Evolutionary conservation across 106 monocot species (phyloP).

Genomic region (Cymbidium sinense): DNA sequence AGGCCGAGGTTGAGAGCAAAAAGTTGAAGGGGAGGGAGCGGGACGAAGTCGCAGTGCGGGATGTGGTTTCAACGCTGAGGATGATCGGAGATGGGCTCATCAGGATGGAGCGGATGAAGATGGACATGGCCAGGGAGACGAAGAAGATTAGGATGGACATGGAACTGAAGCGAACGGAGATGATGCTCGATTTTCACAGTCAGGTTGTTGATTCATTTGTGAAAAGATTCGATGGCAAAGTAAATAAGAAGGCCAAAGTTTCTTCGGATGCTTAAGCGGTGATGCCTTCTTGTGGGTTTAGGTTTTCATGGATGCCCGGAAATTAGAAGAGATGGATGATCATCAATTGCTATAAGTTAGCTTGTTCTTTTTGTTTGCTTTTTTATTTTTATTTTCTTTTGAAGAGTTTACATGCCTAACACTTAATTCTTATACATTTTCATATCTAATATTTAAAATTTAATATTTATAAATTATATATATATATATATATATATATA

Average conservation of each 20-base stretch:
- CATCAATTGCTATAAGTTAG: too few species aligned
- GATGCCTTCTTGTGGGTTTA: not conserved
- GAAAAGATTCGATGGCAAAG: constrained; percentile 17
- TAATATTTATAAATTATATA: too few species aligned
- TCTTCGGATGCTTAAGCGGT: not conserved
- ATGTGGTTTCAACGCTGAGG: constrained; percentile 59
- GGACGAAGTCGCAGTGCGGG: constrained; percentile 24
- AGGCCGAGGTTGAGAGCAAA: constrained; percentile 25
- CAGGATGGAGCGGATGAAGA: constrained; percentile 91
- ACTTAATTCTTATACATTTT: too few species aligned
- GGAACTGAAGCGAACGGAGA: constrained; percentile 80
- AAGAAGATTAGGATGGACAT: constrained; percentile 85
- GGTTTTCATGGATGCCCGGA: not conserved
- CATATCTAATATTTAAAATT: too few species aligned
- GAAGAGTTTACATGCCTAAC: too few species aligned
- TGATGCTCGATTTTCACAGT: constrained; percentile 67
- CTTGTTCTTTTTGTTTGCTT: too few species aligned
- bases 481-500: too few species aligned
- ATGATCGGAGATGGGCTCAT: constrained; percentile 72
- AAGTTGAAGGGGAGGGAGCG: constrained; percentile 15
- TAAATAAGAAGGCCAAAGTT: constrained; percentile 33
- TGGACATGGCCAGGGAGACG: constrained; percentile 85
- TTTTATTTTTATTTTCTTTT: too few species aligned
- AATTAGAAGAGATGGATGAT: not conserved
- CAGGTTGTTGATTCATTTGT: constrained; percentile 54